Conservation (phyloP, 441 rosid genomes). For the Gossypium gossypioides region DNA sequence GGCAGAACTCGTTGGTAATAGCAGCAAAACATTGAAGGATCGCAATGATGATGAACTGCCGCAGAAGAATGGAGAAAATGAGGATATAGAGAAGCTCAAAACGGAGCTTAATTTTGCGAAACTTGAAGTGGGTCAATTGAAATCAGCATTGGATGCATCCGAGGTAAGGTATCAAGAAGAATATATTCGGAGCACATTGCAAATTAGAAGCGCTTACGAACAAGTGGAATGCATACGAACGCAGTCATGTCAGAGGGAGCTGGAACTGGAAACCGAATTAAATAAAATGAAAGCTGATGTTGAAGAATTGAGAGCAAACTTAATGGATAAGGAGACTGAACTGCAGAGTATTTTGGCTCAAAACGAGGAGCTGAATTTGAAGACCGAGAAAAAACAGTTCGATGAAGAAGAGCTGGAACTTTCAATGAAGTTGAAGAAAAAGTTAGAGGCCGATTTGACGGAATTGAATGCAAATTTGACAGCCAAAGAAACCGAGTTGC, state of each 20-base stretch:
- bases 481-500: conserved; percentile 48
- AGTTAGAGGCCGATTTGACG: conserved; percentile 39
- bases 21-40: conserved; percentile 10
- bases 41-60: conserved; percentile 8
- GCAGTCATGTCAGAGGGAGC: conserved; percentile 38
- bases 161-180: conserved; percentile 79
- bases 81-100: conserved; percentile 43
- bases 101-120: conserved; percentile 43
- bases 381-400: conserved; percentile 24
- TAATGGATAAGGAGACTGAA: conserved; percentile 49
- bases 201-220: conserved; percentile 72
- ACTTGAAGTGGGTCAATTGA: conserved; percentile 49
- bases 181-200: conserved; percentile 71
- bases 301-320: conserved; percentile 35
- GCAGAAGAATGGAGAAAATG: conserved; percentile 21
- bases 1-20: conserved; percentile 22
- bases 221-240: conserved; percentile 48
- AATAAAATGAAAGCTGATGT: conserved; percentile 27
- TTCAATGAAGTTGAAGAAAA: conserved; percentile 34
- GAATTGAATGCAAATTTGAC: conserved; percentile 43
- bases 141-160: conserved; percentile 58
- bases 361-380: conserved; percentile 30
- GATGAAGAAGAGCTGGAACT: conserved; percentile 33
- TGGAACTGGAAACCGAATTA: conserved; percentile 35
- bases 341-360: conserved; percentile 33